Conservation (phyloP, 176 grass and related monocot species). For the Bromus sterilis region DNA sequence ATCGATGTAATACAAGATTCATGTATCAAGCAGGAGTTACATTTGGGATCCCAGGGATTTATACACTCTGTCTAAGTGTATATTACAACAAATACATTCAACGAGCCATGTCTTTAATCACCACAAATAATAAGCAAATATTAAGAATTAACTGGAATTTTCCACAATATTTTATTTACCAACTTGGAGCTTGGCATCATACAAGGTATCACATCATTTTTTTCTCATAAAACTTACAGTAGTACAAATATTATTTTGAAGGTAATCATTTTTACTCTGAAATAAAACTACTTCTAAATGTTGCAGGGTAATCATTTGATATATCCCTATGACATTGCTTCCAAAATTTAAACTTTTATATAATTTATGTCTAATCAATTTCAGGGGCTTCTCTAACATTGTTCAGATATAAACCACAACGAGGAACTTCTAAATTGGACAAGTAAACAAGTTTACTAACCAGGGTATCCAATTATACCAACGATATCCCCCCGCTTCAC, state of each 20-base stretch:
- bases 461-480: constrained; percentile 51
- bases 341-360: background rate
- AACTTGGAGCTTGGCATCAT: background rate
- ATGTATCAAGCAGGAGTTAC: background rate
- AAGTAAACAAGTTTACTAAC: constrained; percentile 6
- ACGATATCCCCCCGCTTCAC: constrained; percentile 65
- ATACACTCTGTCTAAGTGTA: background rate
- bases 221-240: background rate
- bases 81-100: background rate
- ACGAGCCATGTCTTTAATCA: background rate
- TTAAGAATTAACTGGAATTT: background rate
- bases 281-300: background rate
- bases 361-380: background rate
- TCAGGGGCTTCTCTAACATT: background rate
- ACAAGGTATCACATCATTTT: background rate
- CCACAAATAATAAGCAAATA: background rate
- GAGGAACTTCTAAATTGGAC: background rate
- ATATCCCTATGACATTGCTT: background rate
- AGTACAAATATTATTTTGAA: background rate
- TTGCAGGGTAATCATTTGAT: background rate
- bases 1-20: background rate
- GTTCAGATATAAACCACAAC: background rate
- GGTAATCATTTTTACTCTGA: background rate
- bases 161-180: background rate
- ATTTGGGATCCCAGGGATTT: background rate